phyloP scores from a whole-genome alignment of 306 rosid genomes.

The Quercus mongolica region DNA sequence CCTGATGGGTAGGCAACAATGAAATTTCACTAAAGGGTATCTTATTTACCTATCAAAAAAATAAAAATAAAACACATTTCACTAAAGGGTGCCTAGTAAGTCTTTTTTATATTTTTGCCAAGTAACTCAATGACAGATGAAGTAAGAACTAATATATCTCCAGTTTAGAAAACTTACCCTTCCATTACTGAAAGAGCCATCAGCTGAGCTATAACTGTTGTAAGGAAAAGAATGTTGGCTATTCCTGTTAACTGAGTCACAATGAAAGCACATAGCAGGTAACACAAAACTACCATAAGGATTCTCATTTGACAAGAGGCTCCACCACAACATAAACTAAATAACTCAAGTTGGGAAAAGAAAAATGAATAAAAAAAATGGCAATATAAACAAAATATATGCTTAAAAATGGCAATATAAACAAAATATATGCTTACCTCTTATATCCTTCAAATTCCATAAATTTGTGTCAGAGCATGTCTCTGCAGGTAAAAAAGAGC shows the following conservation, averaged over 20 bases:
- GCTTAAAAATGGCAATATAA: constrained; percentile 20
- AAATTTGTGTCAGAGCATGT: constrained; percentile 32
- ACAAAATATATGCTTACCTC: constrained; percentile 38
- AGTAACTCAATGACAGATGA: not conserved
- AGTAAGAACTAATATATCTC: not conserved
- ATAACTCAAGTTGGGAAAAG: not conserved
- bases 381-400: constrained; percentile 6
- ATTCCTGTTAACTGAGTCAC: constrained; percentile 42
- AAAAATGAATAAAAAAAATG: constrained; percentile 2
- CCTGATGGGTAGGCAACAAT: not conserved
- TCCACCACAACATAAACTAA: not conserved
- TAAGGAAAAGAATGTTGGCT: constrained; percentile 27
- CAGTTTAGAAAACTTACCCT: constrained; percentile 43
- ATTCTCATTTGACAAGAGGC: constrained; percentile 10
- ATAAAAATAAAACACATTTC: too few species aligned
- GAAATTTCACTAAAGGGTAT: not conserved
- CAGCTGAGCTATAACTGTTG: constrained; percentile 34
- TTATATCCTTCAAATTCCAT: constrained; percentile 32
- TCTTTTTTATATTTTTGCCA: too few species aligned
- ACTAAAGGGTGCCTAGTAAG: not conserved
- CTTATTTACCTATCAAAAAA: too few species aligned
- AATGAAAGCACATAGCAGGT: constrained; percentile 23
- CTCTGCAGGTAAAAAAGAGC: constrained; percentile 34
- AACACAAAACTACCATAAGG: constrained; percentile 5
- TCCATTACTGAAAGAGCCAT: constrained; percentile 26